phyloP scores from a whole-genome alignment of 129 eudicot species.

The Mikania micrantha region DNA sequence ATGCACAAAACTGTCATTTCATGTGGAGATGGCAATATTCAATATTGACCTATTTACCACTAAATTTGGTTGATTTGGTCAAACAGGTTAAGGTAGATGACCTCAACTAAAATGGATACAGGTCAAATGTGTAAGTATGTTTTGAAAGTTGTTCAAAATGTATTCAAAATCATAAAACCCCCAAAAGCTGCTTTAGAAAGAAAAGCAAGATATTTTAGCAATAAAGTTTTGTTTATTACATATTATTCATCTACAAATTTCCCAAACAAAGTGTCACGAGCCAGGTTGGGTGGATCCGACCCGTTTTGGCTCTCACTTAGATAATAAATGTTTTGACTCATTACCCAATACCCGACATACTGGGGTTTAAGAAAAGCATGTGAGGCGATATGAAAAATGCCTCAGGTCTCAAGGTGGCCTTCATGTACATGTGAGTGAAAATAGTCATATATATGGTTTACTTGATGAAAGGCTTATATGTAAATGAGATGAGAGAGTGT shows the following conservation, averaged over 20 bases:
- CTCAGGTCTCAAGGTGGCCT: too few species aligned
- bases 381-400: too few species aligned
- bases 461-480: too few species aligned
- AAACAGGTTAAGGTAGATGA: not conserved
- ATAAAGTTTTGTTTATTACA: not conserved
- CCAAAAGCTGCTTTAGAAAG: not conserved
- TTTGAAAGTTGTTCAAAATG: not conserved
- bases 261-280: not conserved
- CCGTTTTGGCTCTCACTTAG: not conserved
- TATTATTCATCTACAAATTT: not conserved
- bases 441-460: too few species aligned
- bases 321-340: not conserved
- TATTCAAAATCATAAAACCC: not conserved
- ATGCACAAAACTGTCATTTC: not conserved
- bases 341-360: not conserved
- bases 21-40: not conserved
- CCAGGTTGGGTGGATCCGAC: not conserved
- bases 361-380: too few species aligned
- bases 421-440: too few species aligned
- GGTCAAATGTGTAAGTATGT: not conserved
- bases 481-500: too few species aligned
- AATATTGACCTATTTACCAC: not conserved
- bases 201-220: not conserved
- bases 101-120: not conserved
- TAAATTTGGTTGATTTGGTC: not conserved